phyloP scores from a whole-genome alignment of 768 basidiomycete species.

The Phaffia australis region DNA sequence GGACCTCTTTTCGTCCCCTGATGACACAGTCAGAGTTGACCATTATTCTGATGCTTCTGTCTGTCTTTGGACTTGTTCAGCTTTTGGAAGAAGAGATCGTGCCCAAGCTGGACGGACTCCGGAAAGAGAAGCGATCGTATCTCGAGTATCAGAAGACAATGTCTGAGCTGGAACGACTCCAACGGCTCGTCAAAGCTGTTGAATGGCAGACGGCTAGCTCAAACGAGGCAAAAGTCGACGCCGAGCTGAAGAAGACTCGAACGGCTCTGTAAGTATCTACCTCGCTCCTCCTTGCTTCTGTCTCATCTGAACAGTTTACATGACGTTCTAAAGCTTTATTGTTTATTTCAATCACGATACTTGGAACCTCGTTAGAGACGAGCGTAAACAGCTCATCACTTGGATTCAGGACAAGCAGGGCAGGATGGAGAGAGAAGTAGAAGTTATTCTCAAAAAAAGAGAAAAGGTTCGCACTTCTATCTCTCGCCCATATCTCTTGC shows the following conservation, averaged over 20 bases:
- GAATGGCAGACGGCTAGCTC: constrained; percentile 56
- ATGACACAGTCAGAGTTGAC: neutral
- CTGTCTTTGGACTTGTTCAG: constrained; percentile 26
- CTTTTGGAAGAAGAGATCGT: constrained; percentile 80
- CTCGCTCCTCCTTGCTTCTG: neutral
- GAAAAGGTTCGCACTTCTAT: constrained; percentile 43
- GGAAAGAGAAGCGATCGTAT: constrained; percentile 76
- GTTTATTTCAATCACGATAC: too few species aligned
- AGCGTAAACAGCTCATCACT: constrained; percentile 12
- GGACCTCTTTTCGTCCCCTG: constrained; percentile 25
- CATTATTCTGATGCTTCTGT: neutral
- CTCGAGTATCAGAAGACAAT: constrained; percentile 81
- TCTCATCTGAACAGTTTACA: neutral
- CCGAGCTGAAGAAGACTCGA: constrained; percentile 29
- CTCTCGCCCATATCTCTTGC: neutral
- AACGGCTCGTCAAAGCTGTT: constrained; percentile 68
- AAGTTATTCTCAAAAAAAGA: constrained; percentile 58
- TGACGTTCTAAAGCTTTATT: neutral
- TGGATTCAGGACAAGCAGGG: constrained; percentile 18
- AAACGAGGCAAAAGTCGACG: constrained; percentile 34
- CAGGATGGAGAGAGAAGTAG: constrained; percentile 32
- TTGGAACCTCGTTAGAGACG: neutral
- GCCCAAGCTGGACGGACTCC: constrained; percentile 83
- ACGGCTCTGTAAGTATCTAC: neutral
- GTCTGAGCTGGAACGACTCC: constrained; percentile 75